Evolutionary conservation across 1,139 yeast species (phyloP).

Genomic region (Sugiyamaella castrensis): DNA sequence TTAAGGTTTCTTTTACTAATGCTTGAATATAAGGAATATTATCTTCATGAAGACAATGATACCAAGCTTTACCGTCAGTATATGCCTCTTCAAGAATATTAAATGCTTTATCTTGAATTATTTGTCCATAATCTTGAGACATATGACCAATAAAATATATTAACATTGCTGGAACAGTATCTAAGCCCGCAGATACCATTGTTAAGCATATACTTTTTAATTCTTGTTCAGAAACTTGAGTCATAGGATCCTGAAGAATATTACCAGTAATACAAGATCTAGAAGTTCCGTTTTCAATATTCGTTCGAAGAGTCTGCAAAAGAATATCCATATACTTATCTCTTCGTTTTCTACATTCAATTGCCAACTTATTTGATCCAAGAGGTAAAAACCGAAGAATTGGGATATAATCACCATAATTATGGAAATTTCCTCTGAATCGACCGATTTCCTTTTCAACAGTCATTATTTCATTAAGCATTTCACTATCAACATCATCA

Average conservation of each 20-base stretch:
- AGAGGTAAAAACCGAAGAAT: slow-evolving; percentile 39
- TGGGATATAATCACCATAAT: slow-evolving; percentile 62
- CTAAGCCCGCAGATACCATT: slow-evolving; percentile 77
- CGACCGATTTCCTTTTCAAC: slow-evolving; percentile 66
- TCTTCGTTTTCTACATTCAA: slow-evolving; percentile 46
- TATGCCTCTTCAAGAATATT: slow-evolving; percentile 39
- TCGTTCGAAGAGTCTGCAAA: slow-evolving; percentile 32
- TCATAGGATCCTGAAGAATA: slow-evolving; percentile 33
- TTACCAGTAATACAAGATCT: slow-evolving; percentile 48
- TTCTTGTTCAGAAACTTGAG: slow-evolving; percentile 43
- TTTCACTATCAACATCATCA: slow-evolving; percentile 41
- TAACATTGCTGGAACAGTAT: slow-evolving; percentile 65
- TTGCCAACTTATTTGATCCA: slow-evolving; percentile 36
- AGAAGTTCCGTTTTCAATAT: slow-evolving; percentile 30
- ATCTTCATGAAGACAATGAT: slow-evolving; percentile 38
- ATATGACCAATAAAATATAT: slow-evolving; percentile 62
- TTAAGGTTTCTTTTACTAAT: slow-evolving; percentile 57
- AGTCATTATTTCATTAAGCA: slow-evolving; percentile 55
- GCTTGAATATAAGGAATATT: slow-evolving; percentile 54
- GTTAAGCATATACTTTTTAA: slow-evolving; percentile 64
- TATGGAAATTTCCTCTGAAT: slow-evolving; percentile 61
- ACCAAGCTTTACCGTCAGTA: slow-evolving; percentile 48
- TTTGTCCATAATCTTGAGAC: slow-evolving; percentile 49
- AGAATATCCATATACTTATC: slow-evolving; percentile 54
- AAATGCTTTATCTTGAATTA: slow-evolving; percentile 46